These are phyloP conservation scores for Gyromitra esculenta DNA, from an alignment of 2,329 filamentous ascomycete species.

Conservation along the genomic window DNA sequence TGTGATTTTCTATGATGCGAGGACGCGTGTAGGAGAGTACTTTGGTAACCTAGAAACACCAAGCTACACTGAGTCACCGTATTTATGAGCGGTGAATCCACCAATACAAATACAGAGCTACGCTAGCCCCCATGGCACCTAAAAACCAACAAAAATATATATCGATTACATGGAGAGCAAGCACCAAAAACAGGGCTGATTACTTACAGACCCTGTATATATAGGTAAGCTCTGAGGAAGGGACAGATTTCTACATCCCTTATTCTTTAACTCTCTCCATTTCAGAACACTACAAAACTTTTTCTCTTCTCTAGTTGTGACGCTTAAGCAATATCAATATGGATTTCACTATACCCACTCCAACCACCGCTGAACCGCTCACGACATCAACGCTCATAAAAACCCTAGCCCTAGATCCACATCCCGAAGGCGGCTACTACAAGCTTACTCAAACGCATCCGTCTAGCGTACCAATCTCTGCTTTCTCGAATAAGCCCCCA, in stretches of 20 bases:
- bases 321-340: not conserved
- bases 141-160: too few species aligned
- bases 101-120: too few species aligned
- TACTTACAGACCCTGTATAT: not conserved
- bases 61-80: too few species aligned
- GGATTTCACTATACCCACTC: conserved; percentile 22
- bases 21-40: too few species aligned
- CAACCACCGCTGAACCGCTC: conserved; percentile 45
- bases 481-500: conserved; percentile 61
- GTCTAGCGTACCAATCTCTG: conserved; percentile 66
- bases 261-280: not conserved
- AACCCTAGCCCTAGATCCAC: conserved; percentile 65
- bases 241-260: not conserved
- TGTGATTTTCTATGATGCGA: too few species aligned
- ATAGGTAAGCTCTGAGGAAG: not conserved
- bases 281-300: not conserved
- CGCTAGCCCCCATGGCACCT: not conserved
- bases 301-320: not conserved
- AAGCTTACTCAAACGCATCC: conserved; percentile 69
- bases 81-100: too few species aligned
- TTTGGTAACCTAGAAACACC: too few species aligned
- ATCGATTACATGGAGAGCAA: not conserved
- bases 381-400: conserved; percentile 61
- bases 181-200: not conserved
- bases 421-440: conserved; percentile 74